phyloP scores from a whole-genome alignment of 371 early-diverging fungal species.

The Rhizopus delemar region DNA sequence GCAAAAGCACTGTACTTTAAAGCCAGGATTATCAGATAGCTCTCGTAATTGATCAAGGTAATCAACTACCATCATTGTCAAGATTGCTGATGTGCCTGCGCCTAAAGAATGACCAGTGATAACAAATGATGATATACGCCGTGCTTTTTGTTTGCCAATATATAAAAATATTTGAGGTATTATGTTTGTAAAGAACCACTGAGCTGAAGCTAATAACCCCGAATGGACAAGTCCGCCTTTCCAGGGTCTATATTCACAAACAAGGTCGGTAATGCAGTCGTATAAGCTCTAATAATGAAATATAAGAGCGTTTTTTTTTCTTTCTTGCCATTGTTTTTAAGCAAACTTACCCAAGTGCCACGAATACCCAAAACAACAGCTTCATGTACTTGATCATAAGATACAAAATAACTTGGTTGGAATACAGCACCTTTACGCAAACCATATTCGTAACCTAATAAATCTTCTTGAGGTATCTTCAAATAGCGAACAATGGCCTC shows the following conservation, averaged over 20 bases:
- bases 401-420: constrained; percentile 80
- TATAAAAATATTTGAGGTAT: constrained; percentile 66
- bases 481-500: constrained; percentile 71
- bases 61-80: constrained; percentile 80
- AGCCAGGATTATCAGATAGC: constrained; percentile 46
- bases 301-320: constrained; percentile 72
- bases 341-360: constrained; percentile 73
- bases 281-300: constrained; percentile 43
- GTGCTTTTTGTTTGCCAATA: constrained; percentile 22
- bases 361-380: constrained; percentile 78
- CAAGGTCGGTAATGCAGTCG: constrained; percentile 53
- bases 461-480: constrained; percentile 65
- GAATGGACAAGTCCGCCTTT: constrained; percentile 83
- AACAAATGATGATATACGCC: constrained; percentile 26
- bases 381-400: constrained; percentile 65
- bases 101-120: constrained; percentile 78
- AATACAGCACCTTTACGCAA: constrained; percentile 70
- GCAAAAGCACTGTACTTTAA: constrained; percentile 48
- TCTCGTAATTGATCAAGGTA: constrained; percentile 60
- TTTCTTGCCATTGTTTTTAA: constrained; percentile 20
- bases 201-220: constrained; percentile 79
- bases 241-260: constrained; percentile 84
- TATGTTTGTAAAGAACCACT: constrained; percentile 72
- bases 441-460: constrained; percentile 78
- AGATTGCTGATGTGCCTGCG: constrained; percentile 73